Conservation (phyloP, 2,329 filamentous ascomycete genomes). For the Rasamsonia emersonii region DNA sequence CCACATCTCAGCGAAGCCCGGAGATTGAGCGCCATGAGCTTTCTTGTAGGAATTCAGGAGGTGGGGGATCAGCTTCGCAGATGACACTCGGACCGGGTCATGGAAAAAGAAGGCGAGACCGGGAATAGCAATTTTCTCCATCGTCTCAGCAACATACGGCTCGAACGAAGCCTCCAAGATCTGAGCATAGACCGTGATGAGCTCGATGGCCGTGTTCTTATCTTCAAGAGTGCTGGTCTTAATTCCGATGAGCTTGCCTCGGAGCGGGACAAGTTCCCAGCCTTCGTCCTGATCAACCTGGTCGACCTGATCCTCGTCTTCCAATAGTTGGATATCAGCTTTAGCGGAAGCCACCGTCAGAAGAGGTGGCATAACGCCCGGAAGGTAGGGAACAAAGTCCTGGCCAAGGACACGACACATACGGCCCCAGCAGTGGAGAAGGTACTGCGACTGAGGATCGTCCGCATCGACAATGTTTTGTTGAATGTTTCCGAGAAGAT, state of each 20-base stretch:
- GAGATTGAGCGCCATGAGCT: constrained; percentile 71
- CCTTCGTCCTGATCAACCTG: constrained; percentile 90
- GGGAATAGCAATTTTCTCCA: constrained; percentile 92
- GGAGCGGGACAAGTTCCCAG: constrained; percentile 94
- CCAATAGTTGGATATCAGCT: constrained; percentile 91
- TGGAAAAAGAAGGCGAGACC: constrained; percentile 98
- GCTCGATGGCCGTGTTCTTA: constrained; percentile 99
- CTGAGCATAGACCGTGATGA: constrained; percentile 94
- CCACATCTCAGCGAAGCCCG: constrained; percentile 77
- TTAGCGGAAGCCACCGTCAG: constrained; percentile 87
- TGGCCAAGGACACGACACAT: constrained; percentile 92
- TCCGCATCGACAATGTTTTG: constrained; percentile 78
- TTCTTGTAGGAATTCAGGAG: constrained; percentile 92
- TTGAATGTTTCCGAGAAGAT: constrained; percentile 81
- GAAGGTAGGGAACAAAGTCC: constrained; percentile 88
- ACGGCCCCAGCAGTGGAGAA: constrained; percentile 97
- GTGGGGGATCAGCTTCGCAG: constrained; percentile 88
- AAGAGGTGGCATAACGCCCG: constrained; percentile 88
- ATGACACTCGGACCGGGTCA: constrained; percentile 89
- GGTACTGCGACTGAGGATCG: constrained; percentile 91
- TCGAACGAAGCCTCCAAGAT: constrained; percentile 90
- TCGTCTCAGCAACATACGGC: constrained; percentile 82
- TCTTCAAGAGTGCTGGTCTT: constrained; percentile 94
- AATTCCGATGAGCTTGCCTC: constrained; percentile 97
- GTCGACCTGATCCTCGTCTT: constrained; percentile 90